Evolutionary conservation across 768 basidiomycete species (phyloP).

Genomic region (Agaricus sinodeliciosus): DNA sequence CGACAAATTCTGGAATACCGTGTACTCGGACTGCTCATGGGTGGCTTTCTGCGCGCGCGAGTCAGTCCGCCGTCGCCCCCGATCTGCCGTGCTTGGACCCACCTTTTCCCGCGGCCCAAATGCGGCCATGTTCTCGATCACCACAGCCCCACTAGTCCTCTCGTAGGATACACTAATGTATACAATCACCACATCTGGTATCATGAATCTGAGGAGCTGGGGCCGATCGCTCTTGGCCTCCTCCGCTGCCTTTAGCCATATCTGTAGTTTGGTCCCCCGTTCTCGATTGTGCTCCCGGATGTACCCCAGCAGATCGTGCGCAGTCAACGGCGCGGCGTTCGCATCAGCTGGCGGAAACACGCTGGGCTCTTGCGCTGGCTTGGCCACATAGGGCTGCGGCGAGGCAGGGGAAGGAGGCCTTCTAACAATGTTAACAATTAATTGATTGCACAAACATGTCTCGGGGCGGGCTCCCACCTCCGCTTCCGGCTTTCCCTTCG

Average conservation of each 20-base stretch:
- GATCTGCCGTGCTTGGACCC: conserved; percentile 11
- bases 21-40: conserved; percentile 63
- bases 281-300: conserved; percentile 51
- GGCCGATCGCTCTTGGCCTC: conserved; percentile 21
- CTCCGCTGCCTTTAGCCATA: conserved; percentile 40
- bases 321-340: conserved; percentile 30
- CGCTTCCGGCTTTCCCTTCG: conserved; percentile 49
- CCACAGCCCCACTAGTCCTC: conserved; percentile 24
- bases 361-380: conserved; percentile 27
- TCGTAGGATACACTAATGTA: conserved; percentile 42
- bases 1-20: conserved; percentile 57
- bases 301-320: conserved; percentile 43
- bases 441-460: neutral
- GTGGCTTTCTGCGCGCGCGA: conserved; percentile 44
- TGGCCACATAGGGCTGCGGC: conserved; percentile 48
- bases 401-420: conserved; percentile 52
- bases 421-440: conserved; percentile 19
- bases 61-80: conserved; percentile 1
- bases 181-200: conserved; percentile 60
- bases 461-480: conserved; percentile 36
- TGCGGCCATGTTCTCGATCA: conserved; percentile 58
- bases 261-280: conserved; percentile 39
- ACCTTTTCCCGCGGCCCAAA: conserved; percentile 75
- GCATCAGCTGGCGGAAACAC: conserved; percentile 29
- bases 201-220: conserved; percentile 48